phyloP scores from a whole-genome alignment of 1,284 basidiomycete genomes.

The Golubevia pallescens region DNA sequence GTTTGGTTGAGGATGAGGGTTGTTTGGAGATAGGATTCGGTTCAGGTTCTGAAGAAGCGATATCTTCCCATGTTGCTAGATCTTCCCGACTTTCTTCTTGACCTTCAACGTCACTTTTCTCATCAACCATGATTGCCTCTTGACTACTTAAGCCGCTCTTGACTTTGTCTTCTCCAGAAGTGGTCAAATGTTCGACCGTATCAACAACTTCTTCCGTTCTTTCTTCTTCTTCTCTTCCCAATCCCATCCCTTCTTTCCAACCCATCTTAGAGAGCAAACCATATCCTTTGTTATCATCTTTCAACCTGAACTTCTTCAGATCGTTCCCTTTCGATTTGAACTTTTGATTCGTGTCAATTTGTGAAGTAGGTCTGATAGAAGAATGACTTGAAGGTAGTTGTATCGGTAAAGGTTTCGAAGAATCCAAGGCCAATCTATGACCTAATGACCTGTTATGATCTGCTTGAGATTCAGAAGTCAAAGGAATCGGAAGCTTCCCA shows the following conservation, averaged over 20 bases:
- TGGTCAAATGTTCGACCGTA: background rate
- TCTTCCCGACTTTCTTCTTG: background rate
- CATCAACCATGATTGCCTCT: background rate
- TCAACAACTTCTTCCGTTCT: background rate
- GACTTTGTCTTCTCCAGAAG: background rate
- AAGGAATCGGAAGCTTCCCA: too few species aligned
- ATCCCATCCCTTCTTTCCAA: slow-evolving; percentile 1
- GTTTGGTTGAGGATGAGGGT: background rate
- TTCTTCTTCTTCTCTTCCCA: slow-evolving; percentile 4
- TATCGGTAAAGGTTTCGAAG: background rate
- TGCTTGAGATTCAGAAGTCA: too few species aligned
- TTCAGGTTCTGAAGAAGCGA: background rate
- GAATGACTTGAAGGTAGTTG: background rate
- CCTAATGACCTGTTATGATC: too few species aligned
- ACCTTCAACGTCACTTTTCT: background rate
- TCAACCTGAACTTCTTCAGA: background rate
- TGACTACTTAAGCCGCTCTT: background rate
- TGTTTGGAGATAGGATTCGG: background rate
- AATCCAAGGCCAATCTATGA: too few species aligned
- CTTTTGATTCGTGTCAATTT: background rate
- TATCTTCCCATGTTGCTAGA: background rate
- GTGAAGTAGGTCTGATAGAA: background rate
- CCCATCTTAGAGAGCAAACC: background rate
- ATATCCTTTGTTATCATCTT: background rate
- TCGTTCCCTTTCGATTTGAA: background rate